These are phyloP conservation scores for Blastomyces parvus DNA, from an alignment of 2,329 filamentous ascomycete species.

Conservation along the genomic window DNA sequence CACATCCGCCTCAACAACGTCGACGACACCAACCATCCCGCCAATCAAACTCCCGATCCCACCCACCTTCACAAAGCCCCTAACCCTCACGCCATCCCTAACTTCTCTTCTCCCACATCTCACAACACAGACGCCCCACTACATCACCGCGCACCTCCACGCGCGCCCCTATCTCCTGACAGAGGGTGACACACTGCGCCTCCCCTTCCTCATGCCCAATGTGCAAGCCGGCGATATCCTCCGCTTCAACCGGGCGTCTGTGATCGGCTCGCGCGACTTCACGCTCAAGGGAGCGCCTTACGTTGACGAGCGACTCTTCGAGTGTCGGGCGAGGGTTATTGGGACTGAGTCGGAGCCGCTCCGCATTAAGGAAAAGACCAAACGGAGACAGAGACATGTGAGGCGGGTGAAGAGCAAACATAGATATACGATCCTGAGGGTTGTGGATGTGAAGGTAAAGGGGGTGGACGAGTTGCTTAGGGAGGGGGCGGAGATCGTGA, in stretches of 20 bases:
- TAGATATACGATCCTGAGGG: slow-evolving; percentile 71
- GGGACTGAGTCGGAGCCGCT: slow-evolving; percentile 75
- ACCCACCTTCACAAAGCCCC: slow-evolving; percentile 29
- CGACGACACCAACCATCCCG: slow-evolving; percentile 14
- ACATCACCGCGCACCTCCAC: slow-evolving; percentile 41
- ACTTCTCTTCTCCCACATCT: slow-evolving; percentile 38
- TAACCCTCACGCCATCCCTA: slow-evolving; percentile 35
- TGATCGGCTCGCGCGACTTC: slow-evolving; percentile 79
- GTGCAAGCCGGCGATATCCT: slow-evolving; percentile 74
- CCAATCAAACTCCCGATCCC: slow-evolving; percentile 28
- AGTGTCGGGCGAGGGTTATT: slow-evolving; percentile 74
- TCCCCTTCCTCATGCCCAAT: slow-evolving; percentile 69
- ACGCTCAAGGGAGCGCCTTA: slow-evolving; percentile 76
- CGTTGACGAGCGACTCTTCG: slow-evolving; percentile 73
- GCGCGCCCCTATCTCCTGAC: slow-evolving; percentile 43
- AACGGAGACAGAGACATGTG: slow-evolving; percentile 58
- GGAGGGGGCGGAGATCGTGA: slow-evolving; percentile 33
- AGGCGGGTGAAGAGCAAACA: slow-evolving; percentile 84
- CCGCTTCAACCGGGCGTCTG: slow-evolving; percentile 73
- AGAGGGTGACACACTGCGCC: slow-evolving; percentile 61
- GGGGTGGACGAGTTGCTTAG: slow-evolving; percentile 44
- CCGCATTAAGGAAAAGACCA: slow-evolving; percentile 69
- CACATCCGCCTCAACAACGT: slow-evolving; percentile 12
- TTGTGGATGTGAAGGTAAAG: slow-evolving; percentile 69
- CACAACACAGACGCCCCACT: slow-evolving; percentile 37